Evolutionary conservation across 306 rosid genomes (phyloP), one percentile per base, ranked within the genome.

Genomic region (Castanea mollissima): DNA sequence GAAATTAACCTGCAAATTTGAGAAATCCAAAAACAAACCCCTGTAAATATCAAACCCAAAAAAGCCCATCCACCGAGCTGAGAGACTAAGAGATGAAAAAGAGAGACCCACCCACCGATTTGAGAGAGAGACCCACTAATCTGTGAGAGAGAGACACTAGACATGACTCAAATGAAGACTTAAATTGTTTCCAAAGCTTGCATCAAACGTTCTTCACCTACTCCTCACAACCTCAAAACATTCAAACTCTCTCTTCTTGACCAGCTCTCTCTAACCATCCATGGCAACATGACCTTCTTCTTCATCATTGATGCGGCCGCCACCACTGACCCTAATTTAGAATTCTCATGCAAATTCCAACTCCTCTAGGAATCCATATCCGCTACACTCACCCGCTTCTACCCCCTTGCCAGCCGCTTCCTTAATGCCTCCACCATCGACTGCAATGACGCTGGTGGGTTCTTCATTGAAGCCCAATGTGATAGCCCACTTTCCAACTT

Each of bases 361-460:
- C 84, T 82, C 21, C 88, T 87, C 11, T 85, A 75, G 55, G 72
- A 27, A 49, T 78, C 91, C 21, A 27, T 27, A 27, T 27, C 29
- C 2, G 29, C 29, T 27, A 27, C 29, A 1, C 29, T 27, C 29
- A 27, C 85, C 69, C 68, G 38, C 2, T 78, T 85, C 78, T 87
- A 87, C 80, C 89, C 91, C 31, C 71, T 87, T 18, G 91, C 87
- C 49, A 88, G 88, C 0, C 82, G 80, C 31, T 74, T 87, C 58
- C 75, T 52, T 0, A 80, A 68, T 16, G 6, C 84, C 67, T 4
- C 80, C 78, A 80, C 88, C 78, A 35, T 87, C 18, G 55, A 59
- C 78, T 85, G 89, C 78, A 85, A 60, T 74, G 85, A 87, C 80
- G 38, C 55, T 0, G 88, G 84, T 0, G 83, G 71, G 35, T 14